Conservation (phyloP, 768 basidiomycete species). For the Chalciporus pseudorubinellus region DNA sequence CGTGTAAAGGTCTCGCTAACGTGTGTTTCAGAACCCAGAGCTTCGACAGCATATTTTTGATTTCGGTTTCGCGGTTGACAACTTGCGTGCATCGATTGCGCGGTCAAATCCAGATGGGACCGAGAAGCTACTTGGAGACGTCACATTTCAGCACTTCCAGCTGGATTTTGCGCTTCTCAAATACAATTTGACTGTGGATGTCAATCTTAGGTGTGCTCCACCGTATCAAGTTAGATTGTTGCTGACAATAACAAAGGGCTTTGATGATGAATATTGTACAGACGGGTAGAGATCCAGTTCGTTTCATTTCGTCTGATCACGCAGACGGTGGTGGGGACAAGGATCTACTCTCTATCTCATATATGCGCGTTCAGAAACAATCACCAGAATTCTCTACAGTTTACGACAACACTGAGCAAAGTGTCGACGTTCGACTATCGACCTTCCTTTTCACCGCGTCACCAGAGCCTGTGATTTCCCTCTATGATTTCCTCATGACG, state of each 20-base stretch:
- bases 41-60: slow-evolving; percentile 68
- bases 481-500: slow-evolving; percentile 97
- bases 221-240: background rate
- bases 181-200: slow-evolving; percentile 82
- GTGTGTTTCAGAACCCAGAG: slow-evolving; percentile 29
- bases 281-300: slow-evolving; percentile 48
- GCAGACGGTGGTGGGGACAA: slow-evolving; percentile 40
- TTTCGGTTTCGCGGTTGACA: slow-evolving; percentile 83
- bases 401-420: slow-evolving; percentile 87
- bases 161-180: slow-evolving; percentile 73
- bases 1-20: slow-evolving; percentile 1
- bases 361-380: slow-evolving; percentile 73
- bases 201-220: slow-evolving; percentile 64
- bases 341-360: slow-evolving; percentile 77
- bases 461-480: slow-evolving; percentile 83
- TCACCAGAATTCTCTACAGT: slow-evolving; percentile 82
- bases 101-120: slow-evolving; percentile 58
- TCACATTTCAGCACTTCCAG: slow-evolving; percentile 75
- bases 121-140: slow-evolving; percentile 77
- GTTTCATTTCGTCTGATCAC: slow-evolving; percentile 63
- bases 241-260: slow-evolving; percentile 45
- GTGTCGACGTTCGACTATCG: slow-evolving; percentile 80
- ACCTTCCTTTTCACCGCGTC: slow-evolving; percentile 87
- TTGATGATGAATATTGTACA: slow-evolving; percentile 75
- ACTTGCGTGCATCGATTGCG: slow-evolving; percentile 74